Percentiles rank a stretch among this genome's conserved stretches.
phyloP scores from a whole-genome alignment of 331 rosid genomes.

The Quercus phellos region DNA sequence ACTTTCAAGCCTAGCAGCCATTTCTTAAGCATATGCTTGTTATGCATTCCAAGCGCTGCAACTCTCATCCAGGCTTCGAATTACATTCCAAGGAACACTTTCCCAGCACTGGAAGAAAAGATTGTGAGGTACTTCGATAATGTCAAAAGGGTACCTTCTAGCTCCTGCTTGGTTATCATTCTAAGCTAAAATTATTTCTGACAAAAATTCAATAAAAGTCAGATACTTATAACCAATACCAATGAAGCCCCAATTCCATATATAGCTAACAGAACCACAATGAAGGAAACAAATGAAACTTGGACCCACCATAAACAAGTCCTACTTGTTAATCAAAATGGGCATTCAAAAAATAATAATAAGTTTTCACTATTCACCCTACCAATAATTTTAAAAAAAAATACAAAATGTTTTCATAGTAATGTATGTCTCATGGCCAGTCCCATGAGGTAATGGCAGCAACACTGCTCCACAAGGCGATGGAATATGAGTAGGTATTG shows the following conservation, averaged over 20 bases:
- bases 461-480: no score
- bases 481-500: no score
- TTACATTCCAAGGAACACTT: no score
- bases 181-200: neutral
- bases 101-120: no score
- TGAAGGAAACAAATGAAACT: neutral
- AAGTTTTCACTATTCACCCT: no score
- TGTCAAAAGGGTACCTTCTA: no score
- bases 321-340: neutral
- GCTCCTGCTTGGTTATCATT: neutral
- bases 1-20: slow-evolving; percentile 1
- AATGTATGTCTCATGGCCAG: no score
- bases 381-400: no score
- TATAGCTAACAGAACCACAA: neutral
- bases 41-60: neutral
- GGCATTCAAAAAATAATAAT: neutral
- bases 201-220: slow-evolving; percentile 5
- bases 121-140: no score
- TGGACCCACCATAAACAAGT: neutral
- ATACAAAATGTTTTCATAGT: no score
- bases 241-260: neutral
- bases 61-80: neutral
- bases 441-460: no score
- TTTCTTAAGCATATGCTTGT: neutral
- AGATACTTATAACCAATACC: neutral